Evolutionary conservation across 2,329 filamentous ascomycete species (phyloP).

Genomic region (Aspergillus cejpii): DNA sequence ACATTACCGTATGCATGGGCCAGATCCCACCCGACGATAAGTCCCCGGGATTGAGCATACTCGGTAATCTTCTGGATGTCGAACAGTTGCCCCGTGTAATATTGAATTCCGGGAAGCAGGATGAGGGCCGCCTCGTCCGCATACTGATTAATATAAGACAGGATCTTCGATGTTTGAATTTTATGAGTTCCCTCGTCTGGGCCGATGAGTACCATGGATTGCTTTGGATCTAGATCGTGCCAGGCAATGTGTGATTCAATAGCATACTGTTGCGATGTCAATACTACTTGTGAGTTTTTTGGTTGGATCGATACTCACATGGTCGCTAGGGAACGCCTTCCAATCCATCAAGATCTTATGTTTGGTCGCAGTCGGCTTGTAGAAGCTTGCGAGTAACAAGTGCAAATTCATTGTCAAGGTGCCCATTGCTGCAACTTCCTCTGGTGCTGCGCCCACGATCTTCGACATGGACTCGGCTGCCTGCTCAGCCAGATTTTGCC

Average conservation of each 20-base stretch:
- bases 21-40: conserved; percentile 76
- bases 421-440: conserved; percentile 80
- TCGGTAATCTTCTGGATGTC: conserved; percentile 72
- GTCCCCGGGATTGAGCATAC: conserved; percentile 61
- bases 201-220: conserved; percentile 66
- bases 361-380: conserved; percentile 56
- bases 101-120: conserved; percentile 79
- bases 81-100: conserved; percentile 81
- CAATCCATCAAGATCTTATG: conserved; percentile 79
- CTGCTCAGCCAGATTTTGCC: conserved; percentile 71
- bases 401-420: conserved; percentile 76
- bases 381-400: conserved; percentile 74
- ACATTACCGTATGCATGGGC: conserved; percentile 82
- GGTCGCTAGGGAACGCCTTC: conserved; percentile 81
- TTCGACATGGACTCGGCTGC: conserved; percentile 62
- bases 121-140: conserved; percentile 65
- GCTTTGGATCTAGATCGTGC: conserved; percentile 59
- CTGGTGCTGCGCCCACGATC: conserved; percentile 63
- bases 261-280: conserved; percentile 54
- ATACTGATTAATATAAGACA: conserved; percentile 66
- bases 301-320: no score
- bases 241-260: conserved; percentile 71
- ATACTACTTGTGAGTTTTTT: no score
- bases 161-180: conserved; percentile 63
- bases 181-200: conserved; percentile 52